Evolutionary conservation across 169 alveolate genomes (phyloP), one percentile per base, ranked within the genome.

Genomic region (Eimeria necatrix): DNA sequence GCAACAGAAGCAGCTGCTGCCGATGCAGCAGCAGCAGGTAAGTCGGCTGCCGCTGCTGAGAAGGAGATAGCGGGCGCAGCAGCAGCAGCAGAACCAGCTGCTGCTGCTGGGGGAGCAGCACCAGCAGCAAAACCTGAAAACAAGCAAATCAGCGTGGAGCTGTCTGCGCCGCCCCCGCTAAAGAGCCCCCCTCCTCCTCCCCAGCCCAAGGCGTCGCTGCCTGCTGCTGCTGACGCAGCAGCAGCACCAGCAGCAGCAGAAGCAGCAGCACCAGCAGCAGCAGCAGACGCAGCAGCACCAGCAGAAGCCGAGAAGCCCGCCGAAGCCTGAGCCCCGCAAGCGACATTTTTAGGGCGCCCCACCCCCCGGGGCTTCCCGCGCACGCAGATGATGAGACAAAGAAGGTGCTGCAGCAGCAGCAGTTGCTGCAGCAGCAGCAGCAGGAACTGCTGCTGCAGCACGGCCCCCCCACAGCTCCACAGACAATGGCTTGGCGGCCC

Each of bases 131-230:
- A 22, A 14, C 83, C 83, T 7, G 87, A 20, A 32, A 18, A 5
- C n/a, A 76, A 76, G 87, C 87, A 76, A 18, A 20, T 76, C 59
- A 48, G 61, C 61, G 87, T 76, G 9, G 87, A 76, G n/a, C 41
- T 32, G 41, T 22, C 87, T 8, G 61, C 46, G 26, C 87, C 87
- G 0, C 87, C 87, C 56, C 87, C 87, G 1, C 64, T 76, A 22
- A 68, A 68, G 32, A 8, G 41, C 78, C 87, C 87, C 64, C 87
- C 87, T 41, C 87, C 87, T 48, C 87, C 87, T 41, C 87, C 87
- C 24, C 64, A 41, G 26, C 87, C 87, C 18, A 76, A 76, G 64
- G 68, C 26, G 49, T 49, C 64, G 10, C 64, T 49, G 14, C 87
- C 87, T 76, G 64, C 48, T 20, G 87, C 64, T 16, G 87, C 20